Conservation (phyloP, 768 basidiomycete species). For the Agaricus blazei region DNA sequence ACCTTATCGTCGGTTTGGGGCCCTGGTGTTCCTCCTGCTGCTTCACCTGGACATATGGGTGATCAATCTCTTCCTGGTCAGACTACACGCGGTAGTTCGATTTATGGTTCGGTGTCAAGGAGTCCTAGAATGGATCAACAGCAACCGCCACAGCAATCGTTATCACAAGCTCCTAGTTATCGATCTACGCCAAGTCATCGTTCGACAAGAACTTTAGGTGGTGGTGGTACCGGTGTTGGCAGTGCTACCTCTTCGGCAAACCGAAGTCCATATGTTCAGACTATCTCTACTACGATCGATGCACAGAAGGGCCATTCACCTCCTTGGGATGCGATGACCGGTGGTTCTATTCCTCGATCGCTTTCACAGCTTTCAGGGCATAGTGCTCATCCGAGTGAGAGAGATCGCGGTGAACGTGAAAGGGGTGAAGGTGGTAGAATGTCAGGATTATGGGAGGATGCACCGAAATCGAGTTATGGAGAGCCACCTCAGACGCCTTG, state of each 20-base stretch:
- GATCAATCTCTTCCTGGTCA: not conserved
- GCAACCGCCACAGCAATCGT: not conserved
- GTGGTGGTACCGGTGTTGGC: not conserved
- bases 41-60: not conserved
- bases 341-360: not conserved
- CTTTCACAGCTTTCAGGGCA: not conserved
- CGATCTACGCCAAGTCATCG: not conserved
- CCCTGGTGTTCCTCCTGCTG: not conserved
- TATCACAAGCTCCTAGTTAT: not conserved
- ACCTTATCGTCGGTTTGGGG: constrained; percentile 6
- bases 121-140: not conserved
- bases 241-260: not conserved
- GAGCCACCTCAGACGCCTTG: constrained; percentile 5
- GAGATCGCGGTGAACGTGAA: not conserved
- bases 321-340: not conserved
- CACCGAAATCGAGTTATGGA: constrained; percentile 2
- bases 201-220: not conserved
- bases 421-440: not conserved
- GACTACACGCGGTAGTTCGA: not conserved
- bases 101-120: not conserved
- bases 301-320: constrained; percentile 1
- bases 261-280: constrained; percentile 4
- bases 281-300: constrained; percentile 5
- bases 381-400: not conserved
- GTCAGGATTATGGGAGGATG: constrained; percentile 3